phyloP scores from a whole-genome alignment of 108 stramenopile genomes.

The Cyclotella atomus region DNA sequence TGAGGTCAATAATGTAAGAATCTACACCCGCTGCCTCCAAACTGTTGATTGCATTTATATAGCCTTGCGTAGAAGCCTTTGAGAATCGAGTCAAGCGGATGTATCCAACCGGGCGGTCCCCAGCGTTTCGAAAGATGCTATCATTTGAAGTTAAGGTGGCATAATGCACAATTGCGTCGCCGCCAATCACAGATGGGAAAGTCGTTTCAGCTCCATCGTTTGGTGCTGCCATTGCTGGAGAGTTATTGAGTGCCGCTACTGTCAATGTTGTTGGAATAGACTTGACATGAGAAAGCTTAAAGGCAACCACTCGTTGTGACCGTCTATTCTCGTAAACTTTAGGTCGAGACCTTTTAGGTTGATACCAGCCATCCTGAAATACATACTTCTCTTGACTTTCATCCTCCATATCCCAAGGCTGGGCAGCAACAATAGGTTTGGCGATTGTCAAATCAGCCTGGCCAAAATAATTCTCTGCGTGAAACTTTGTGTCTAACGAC shows the following conservation, averaged over 20 bases:
- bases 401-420: constrained; percentile 5
- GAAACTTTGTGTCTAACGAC: constrained; percentile 33
- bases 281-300: constrained; percentile 43
- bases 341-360: constrained; percentile 7
- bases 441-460: constrained; percentile 75
- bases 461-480: constrained; percentile 63
- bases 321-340: constrained; percentile 3
- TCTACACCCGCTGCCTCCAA: constrained; percentile 75
- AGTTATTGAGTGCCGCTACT: constrained; percentile 28
- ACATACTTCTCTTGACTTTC: constrained; percentile 37
- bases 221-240: no score
- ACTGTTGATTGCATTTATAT: constrained; percentile 59
- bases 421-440: constrained; percentile 60
- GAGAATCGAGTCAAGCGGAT: constrained; percentile 86
- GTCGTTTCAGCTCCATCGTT: neutral
- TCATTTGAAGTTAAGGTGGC: constrained; percentile 59
- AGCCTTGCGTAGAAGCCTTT: constrained; percentile 67
- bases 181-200: constrained; percentile 48
- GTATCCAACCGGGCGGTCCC: constrained; percentile 61
- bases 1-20: constrained; percentile 81
- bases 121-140: constrained; percentile 59
- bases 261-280: constrained; percentile 47
- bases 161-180: constrained; percentile 74
- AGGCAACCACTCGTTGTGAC: constrained; percentile 30
- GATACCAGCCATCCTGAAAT: constrained; percentile 47